Base-by-base conservation (phyloP, 306 rosid species). In the Gastrolobium villosum region DNA sequence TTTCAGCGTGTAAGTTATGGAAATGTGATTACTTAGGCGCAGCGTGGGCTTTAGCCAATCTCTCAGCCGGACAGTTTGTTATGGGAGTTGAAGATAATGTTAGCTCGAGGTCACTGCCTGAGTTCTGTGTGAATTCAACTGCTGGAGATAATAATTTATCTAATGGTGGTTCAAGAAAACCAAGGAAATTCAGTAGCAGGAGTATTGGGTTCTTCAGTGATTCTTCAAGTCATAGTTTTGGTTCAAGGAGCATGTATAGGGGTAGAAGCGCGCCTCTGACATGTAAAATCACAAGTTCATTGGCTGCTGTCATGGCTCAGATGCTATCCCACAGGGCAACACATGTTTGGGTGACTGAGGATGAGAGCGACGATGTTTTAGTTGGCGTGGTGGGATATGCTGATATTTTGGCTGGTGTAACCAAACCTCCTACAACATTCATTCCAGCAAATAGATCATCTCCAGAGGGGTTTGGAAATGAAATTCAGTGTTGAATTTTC, bases 231-330 rank as follows among this genome's bases (percentile, higher is more conserved):
- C 78, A 53, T n/a, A 66, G 84, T 65, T 83, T 91, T 36, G 92
- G 96, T 70, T 76, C 86, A 28, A 87, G 98, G 89, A 95, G 87
- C 92, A 95, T 95, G 97, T 95, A 87, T 64, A 74, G 99, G 50
- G 99, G 99, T 53, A 88, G 99, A 85, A 95, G 98, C 62, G 91
- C 98, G 2, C 96, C 98, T 2, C 82, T 96, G 84, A 93, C 94
- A 7, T 93, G 98, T 83, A 96, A 84, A 84, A 81, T 91, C 35
- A 89, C 98, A 2, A 95, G 94, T 86, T 96, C 99, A 63, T 77
- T 96, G 86, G 98, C 99, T 14, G 94, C 99, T 8, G 99, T 93
- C n/a, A 82, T 96, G 98, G 99, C 99, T 79, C 99, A 96, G 87
- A 90, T 96, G 98, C 87, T 96, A 67, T 96, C 99, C 7, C 99